A percentile compares a stretch with the other conserved stretches of the same genome.
Conservation (phyloP, 768 basidiomycete genomes). For the Lentinula detonsa region DNA sequence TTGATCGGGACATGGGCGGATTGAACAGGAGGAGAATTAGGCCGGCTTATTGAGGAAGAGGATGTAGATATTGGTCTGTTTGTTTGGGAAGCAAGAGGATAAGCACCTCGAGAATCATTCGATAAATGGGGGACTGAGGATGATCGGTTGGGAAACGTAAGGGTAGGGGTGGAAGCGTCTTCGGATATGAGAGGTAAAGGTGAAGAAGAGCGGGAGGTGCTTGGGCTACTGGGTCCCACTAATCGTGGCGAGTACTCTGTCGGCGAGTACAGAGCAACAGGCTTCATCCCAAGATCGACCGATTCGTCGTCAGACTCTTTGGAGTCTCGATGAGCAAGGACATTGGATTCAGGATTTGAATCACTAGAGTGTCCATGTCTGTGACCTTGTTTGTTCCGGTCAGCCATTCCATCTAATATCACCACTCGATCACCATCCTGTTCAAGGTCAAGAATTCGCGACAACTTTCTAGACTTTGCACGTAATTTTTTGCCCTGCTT, state of each 20-base stretch:
- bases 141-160: not conserved
- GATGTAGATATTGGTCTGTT: not conserved
- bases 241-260: not conserved
- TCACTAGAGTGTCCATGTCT: not conserved
- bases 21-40: not conserved
- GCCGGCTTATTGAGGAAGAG: not conserved
- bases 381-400: not conserved
- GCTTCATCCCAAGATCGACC: not conserved
- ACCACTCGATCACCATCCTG: not conserved
- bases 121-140: not conserved
- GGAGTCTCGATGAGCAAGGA: not conserved
- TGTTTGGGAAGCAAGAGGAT: not conserved
- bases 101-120: not conserved
- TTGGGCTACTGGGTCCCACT: not conserved
- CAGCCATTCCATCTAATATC: not conserved
- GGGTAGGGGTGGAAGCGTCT: not conserved
- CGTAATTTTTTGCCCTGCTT: conserved; percentile 60
- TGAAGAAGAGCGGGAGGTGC: not conserved
- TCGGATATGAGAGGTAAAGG: not conserved
- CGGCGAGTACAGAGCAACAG: not conserved
- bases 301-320: conserved; percentile 2
- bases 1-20: not conserved
- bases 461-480: conserved; percentile 29
- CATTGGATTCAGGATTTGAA: not conserved
- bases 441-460: not conserved